phyloP scores from a whole-genome alignment of 495 filamentous ascomycete species.

The Aspergillus coremiiformis region DNA sequence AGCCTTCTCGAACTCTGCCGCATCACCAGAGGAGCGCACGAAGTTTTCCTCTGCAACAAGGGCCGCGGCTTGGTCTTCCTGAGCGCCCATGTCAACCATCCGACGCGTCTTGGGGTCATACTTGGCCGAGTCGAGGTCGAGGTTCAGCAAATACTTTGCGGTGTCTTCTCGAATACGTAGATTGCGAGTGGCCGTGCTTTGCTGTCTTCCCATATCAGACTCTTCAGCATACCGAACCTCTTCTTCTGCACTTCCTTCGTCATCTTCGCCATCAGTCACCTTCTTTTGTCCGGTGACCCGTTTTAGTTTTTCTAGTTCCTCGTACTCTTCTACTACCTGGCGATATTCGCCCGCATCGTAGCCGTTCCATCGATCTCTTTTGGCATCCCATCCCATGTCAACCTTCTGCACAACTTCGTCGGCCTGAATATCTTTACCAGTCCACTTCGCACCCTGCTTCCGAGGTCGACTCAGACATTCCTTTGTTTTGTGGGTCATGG shows the following conservation, averaged over 20 bases:
- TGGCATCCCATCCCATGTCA: slow-evolving; percentile 92
- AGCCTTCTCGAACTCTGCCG: slow-evolving; percentile 87
- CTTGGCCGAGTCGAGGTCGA: slow-evolving; percentile 93
- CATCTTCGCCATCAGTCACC: slow-evolving; percentile 45
- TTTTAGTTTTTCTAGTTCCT: slow-evolving; percentile 78
- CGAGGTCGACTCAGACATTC: slow-evolving; percentile 86
- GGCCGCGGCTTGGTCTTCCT: slow-evolving; percentile 71
- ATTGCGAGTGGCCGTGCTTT: slow-evolving; percentile 83
- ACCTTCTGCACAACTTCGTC: slow-evolving; percentile 85
- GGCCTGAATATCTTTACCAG: slow-evolving; percentile 84
- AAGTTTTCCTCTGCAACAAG: slow-evolving; percentile 94
- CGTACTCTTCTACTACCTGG: slow-evolving; percentile 78
- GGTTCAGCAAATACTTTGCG: slow-evolving; percentile 92
- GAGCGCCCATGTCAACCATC: slow-evolving; percentile 85
- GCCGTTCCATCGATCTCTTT: slow-evolving; percentile 94
- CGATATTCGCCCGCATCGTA: slow-evolving; percentile 86
- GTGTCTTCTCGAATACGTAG: slow-evolving; percentile 92
- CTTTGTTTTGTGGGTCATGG: slow-evolving; percentile 91
- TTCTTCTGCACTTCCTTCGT: slow-evolving; percentile 49
- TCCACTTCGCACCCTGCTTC: slow-evolving; percentile 87
- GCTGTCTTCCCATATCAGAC: slow-evolving; percentile 90
- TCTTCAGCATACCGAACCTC: slow-evolving; percentile 87
- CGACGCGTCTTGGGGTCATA: slow-evolving; percentile 96
- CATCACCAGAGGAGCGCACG: slow-evolving; percentile 83
- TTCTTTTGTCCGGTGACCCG: slow-evolving; percentile 44